Conservation (phyloP, 2,329 filamentous ascomycete species). For the Cadophora sp. region DNA sequence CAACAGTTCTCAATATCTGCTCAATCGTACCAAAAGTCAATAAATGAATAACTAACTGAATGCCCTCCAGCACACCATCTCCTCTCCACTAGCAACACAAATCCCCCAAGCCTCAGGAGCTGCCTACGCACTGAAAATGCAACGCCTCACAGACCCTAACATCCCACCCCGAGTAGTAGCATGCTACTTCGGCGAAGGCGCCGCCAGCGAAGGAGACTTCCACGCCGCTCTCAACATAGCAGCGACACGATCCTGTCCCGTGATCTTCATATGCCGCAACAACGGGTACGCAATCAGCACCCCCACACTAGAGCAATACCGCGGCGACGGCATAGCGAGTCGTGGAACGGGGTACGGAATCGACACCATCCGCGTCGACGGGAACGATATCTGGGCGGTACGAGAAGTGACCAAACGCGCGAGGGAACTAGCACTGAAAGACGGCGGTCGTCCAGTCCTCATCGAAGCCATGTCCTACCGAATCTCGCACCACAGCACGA, state of each 20-base stretch:
- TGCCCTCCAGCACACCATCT: slow-evolving; percentile 74
- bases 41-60: slow-evolving; percentile 5
- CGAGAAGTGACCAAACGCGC: slow-evolving; percentile 81
- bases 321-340: slow-evolving; percentile 88
- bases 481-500: slow-evolving; percentile 97
- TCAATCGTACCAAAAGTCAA: too few relatives aligned
- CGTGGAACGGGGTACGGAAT: slow-evolving; percentile 92
- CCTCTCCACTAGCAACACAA: slow-evolving; percentile 85
- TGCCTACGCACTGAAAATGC: slow-evolving; percentile 86
- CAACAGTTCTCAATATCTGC: not conserved
- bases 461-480: slow-evolving; percentile 98
- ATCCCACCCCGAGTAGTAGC: slow-evolving; percentile 72
- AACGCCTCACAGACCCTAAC: slow-evolving; percentile 74
- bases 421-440: slow-evolving; percentile 65
- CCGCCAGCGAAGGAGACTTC: slow-evolving; percentile 90
- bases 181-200: slow-evolving; percentile 91
- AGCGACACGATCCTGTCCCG: slow-evolving; percentile 84
- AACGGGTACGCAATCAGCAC: slow-evolving; percentile 94
- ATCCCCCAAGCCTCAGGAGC: slow-evolving; percentile 88
- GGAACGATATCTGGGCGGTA: slow-evolving; percentile 93
- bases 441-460: slow-evolving; percentile 66
- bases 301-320: slow-evolving; percentile 88
- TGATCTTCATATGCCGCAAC: slow-evolving; percentile 90
- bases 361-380: slow-evolving; percentile 88
- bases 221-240: slow-evolving; percentile 91